Conservation (phyloP, 2,329 filamentous ascomycete genomes). For the Daldinia sp. region DNA sequence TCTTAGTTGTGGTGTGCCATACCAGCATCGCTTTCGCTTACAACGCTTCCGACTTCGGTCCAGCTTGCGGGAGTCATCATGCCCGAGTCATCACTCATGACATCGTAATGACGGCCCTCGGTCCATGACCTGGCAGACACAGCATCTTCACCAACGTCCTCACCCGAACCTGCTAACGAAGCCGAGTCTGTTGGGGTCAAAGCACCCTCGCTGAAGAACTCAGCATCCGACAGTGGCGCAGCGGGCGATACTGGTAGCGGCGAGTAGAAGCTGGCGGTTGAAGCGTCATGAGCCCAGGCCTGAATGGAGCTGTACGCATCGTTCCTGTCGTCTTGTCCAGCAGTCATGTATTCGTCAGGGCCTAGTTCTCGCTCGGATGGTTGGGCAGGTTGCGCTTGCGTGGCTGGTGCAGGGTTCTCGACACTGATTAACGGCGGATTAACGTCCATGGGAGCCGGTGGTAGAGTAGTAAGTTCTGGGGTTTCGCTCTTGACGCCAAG, state of each 20-base stretch:
- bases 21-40: constrained; percentile 67
- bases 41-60: constrained; percentile 73
- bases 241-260: constrained; percentile 67
- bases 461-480: constrained; percentile 37
- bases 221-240: constrained; percentile 64
- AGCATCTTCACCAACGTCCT: constrained; percentile 61
- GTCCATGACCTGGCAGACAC: constrained; percentile 55
- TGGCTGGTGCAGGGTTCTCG: constrained; percentile 34
- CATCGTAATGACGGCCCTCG: constrained; percentile 61
- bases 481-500: constrained; percentile 46
- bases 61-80: constrained; percentile 72
- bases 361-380: constrained; percentile 56
- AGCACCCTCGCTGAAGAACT: constrained; percentile 65
- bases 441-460: constrained; percentile 43
- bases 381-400: constrained; percentile 23
- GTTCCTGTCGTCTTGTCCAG: constrained; percentile 59
- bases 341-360: constrained; percentile 65
- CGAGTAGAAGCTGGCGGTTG: constrained; percentile 69
- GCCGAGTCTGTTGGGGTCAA: constrained; percentile 70
- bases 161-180: constrained; percentile 65
- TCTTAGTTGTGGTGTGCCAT: constrained; percentile 52
- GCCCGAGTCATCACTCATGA: constrained; percentile 70
- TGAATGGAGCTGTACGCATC: constrained; percentile 71
- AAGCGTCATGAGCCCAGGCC: constrained; percentile 72
- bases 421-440: constrained; percentile 54